Base-by-base conservation (phyloP, 768 basidiomycete species). In the Serpula lacrymans region DNA sequence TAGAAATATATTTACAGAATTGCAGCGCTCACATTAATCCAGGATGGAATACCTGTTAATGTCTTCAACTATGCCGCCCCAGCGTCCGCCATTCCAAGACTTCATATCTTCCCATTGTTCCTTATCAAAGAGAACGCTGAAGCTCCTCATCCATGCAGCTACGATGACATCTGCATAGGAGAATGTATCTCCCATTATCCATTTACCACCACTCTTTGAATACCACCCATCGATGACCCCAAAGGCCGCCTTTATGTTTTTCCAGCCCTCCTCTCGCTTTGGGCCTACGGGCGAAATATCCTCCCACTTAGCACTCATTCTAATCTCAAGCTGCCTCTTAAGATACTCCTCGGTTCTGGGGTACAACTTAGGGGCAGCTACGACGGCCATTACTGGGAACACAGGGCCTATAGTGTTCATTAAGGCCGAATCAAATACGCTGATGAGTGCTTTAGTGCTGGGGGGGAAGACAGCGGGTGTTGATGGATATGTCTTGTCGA, bases 401-500 rank as follows among this genome's bases (percentile, higher is more conserved):
- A 33, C 20, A 6, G 8, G 14, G 8, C n/a, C 6, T 8, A 6
- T 6, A 33, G 31, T 18, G 7, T 14, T 33, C 31, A 6, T 8
- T 7, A 33, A n/a, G 6, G 8, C 31, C 8, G 6, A n/a, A 8
- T 33, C 31, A 33, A 70, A 70, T 1, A 64, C 64, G 2, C 53
- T 52, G 37, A 70, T 65, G 1, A 74, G 48, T 1, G 59, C 68
- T 8, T 50, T 43, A 2, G 58, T 60, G 6, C 63, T 66, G 11
- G 30, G 16, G 1, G 69, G 71, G 48, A 75, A 59, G 27, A 74
- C 43, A 10, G 31, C 42, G 4, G 65, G 64, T 1, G 65, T 59
- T 33, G 59, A 51, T 4, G 74, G 70, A 43, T 74, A 77, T 2
- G 62, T 58, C 12, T 54, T 52, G 40, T 77, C 75, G 37, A 77